These are phyloP conservation scores for Pittosporum tobira DNA, from an alignment of 129 eudicot genomes.

Conservation along the genomic window DNA sequence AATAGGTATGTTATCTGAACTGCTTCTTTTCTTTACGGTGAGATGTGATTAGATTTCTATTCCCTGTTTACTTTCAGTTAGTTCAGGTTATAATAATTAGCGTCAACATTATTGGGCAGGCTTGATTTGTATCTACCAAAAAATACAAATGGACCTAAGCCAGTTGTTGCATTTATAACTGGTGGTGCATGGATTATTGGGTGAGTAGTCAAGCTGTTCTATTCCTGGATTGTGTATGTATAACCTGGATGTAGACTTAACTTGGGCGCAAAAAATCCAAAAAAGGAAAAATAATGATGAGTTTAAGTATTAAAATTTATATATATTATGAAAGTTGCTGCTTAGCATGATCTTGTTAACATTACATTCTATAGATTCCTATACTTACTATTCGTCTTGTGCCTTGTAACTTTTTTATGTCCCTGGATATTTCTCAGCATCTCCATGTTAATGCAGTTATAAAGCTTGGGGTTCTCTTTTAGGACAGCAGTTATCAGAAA, in stretches of 20 bases:
- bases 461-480: conserved; percentile 98
- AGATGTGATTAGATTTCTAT: not conserved
- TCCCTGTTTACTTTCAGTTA: not conserved
- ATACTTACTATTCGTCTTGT: not conserved
- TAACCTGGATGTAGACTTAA: not conserved
- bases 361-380: not conserved
- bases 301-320: not conserved
- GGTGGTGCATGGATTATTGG: conserved; percentile 99
- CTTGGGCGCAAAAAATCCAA: not conserved
- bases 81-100: conserved; percentile 1
- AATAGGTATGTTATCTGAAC: conserved; percentile 48
- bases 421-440: conserved; percentile 3
- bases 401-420: not conserved
- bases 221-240: not conserved
- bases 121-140: conserved; percentile 86
- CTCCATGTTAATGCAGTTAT: conserved; percentile 41
- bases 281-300: not conserved
- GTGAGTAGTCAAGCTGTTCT: conserved; percentile 29
- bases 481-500: conserved; percentile 76
- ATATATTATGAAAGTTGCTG: not conserved
- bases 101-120: conserved; percentile 33
- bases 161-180: conserved; percentile 86
- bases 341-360: not conserved
- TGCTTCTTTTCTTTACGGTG: conserved; percentile 5
- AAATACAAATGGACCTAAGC: conserved; percentile 51